Evolutionary conservation across 169 alveolate species (phyloP).

Genomic region (Cryptosporidium andersoni): DNA sequence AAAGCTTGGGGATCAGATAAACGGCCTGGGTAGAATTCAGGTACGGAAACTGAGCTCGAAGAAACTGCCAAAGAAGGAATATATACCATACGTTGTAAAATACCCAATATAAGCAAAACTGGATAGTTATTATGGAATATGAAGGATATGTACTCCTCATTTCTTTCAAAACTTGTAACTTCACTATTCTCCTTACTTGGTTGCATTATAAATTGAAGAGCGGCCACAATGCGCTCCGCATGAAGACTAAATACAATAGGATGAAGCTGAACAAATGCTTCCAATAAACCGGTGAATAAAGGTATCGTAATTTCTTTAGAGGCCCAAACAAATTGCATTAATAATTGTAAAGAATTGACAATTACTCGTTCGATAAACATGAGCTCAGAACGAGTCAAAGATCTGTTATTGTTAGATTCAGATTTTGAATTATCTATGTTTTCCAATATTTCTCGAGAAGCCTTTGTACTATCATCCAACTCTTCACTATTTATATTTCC

Average conservation of each 20-base stretch:
- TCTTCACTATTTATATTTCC: background rate
- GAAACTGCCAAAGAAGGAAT: constrained; percentile 44
- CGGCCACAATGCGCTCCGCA: constrained; percentile 47
- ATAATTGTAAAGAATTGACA: constrained; percentile 20
- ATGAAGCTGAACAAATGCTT: constrained; percentile 41
- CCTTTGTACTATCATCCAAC: background rate
- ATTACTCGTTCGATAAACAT: constrained; percentile 67
- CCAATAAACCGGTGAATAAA: constrained; percentile 1
- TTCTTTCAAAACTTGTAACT: background rate
- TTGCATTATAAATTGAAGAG: constrained; percentile 50
- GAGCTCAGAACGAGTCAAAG: constrained; percentile 50
- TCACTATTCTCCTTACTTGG: constrained; percentile 6
- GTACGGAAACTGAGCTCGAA: background rate
- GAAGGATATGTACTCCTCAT: too few relatives aligned
- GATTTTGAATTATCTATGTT: too few relatives aligned
- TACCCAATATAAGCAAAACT: constrained; percentile 40
- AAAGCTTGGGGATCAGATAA: constrained; percentile 62
- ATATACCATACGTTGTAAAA: constrained; percentile 63
- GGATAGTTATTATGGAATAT: constrained; percentile 7
- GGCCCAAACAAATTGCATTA: background rate
- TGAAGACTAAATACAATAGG: constrained; percentile 61
- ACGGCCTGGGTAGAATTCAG: constrained; percentile 65
- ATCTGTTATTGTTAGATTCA: background rate
- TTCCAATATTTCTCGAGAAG: background rate
- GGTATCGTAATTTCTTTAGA: background rate